Conservation (phyloP, 2,329 filamentous ascomycete genomes). For the Zasmidium cellare region DNA sequence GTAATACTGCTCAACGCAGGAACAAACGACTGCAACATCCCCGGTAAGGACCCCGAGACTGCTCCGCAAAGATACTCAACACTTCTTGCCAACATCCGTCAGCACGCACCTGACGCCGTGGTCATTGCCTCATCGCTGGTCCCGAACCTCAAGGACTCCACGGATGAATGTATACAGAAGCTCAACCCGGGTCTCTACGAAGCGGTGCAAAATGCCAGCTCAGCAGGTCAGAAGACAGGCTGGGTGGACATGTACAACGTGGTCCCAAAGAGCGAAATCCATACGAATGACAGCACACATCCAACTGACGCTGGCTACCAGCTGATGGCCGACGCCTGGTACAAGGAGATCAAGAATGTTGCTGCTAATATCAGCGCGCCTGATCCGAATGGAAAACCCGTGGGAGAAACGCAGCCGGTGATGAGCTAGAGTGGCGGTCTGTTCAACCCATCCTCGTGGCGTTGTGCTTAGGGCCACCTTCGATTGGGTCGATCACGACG, state of each 20-base stretch:
- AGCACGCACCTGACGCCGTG: not conserved
- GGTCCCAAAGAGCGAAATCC: constrained; percentile 1
- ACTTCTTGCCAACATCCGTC: not conserved
- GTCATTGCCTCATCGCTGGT: constrained; percentile 4
- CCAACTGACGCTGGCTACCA: constrained; percentile 4
- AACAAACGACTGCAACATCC: constrained; percentile 4
- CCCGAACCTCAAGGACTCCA: not conserved
- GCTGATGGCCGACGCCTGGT: constrained; percentile 2
- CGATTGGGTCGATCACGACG: no score
- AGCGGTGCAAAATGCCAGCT: constrained; percentile 3
- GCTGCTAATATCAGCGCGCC: constrained; percentile 1
- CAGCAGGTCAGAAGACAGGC: constrained; percentile 3
- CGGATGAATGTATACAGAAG: not conserved
- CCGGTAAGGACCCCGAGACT: not conserved
- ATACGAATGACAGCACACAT: constrained; percentile 4
- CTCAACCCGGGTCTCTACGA: not conserved
- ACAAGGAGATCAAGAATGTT: not conserved
- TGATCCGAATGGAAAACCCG: not conserved
- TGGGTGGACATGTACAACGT: constrained; percentile 7
- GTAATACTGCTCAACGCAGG: not conserved
- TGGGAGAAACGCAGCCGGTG: not conserved
- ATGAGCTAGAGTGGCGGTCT: not conserved
- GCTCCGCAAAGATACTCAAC: not conserved
- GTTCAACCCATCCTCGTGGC: not conserved
- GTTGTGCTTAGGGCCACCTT: no score